Evolutionary conservation across 1,284 basidiomycete species (phyloP), one percentile per base, ranked within the genome.

Genomic region (Ustilago loliicola): DNA sequence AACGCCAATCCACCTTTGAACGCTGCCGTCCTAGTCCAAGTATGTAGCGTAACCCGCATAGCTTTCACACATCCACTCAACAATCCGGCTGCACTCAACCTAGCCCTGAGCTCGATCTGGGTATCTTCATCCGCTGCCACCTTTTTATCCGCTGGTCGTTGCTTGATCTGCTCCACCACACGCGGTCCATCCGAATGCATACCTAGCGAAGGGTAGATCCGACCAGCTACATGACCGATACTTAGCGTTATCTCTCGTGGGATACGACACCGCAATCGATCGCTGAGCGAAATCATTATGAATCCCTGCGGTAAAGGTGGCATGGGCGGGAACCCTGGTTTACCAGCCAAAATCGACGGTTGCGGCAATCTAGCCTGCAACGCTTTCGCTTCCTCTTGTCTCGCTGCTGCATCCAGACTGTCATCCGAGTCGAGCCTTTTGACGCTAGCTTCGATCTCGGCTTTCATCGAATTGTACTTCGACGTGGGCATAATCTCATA

Each of bases 31-130:
- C 76, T 64, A 27, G 52, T 64, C 61, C 56, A 66, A 15, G 71
- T 27, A 30, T 62, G 61, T 21, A 68, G 25, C 3, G 50, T 66
- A 13, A 51, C 60, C 2, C 55, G n/a, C 76, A 78, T 78, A 50
- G 76, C 63, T 57, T 78, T 78, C 36, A 78, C 76, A 42, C 71
- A 78, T 34, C 76, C 76, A 5, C 55, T 54, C 58, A 78, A 52
- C 50, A 78, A 53, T 2, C 76, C 76, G 0, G 71, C 76, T 6
- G 66, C 51, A 54, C 71, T 74, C 56, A 78, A 40, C 6, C 76
- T 21, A 11, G 71, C 71, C 17, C 76, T n/a, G 15, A 78, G 54
- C 15, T 74, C 76, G 8, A 64, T n/a, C 50, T 74, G 66, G 29
- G 71, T 70, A 32, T 78, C 76, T 30, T 78, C 76, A 59, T 78